Evolutionary conservation across 805 yeast species (phyloP), one percentile per base, ranked within the genome.

Genomic region (Metschnikowia orientalis): DNA sequence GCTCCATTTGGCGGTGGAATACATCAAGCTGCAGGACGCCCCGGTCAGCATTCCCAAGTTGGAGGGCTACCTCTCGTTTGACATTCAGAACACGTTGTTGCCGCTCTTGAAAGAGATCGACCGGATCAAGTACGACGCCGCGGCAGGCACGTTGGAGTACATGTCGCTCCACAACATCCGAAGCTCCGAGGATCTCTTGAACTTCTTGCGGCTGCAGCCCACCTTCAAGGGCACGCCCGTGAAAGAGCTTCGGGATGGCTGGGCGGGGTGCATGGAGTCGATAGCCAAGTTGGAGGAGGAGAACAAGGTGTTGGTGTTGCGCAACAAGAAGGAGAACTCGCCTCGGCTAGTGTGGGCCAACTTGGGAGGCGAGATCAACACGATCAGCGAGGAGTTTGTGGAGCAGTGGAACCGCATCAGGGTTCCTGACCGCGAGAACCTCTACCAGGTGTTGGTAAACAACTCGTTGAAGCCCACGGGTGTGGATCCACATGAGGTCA

Each of bases 341-440:
- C 96, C 98, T n/a, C 68, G 95, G 43, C 75, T 81, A 38, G 84
- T 92, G 9, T 92, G 97, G 97, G 79, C 90, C 13, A 86, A 87
- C 48, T 57, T 65, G 28, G 95, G 94, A 18, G 84, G 88, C 8
- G 78, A 81, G 25, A 61, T 82, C 41, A 79, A 77, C 16, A 60
- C 69, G 7, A 75, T 90, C 19, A 95, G 88, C 44, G 79, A 77
- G 9, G 95, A 86, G 46, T 92, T 89, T 56, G 80, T 79, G 25
- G 71, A 67, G 26, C 75, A 82, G 73, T 92, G 98, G 98, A 71
- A 72, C 37, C 63, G 65, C 22, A 81, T 86, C 11, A 79, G 78
- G 48, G 70, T 90, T 19, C 98, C 98, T 3, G 80, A 81, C 18
- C 77, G 80, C 18, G 81, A 83, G 32, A 94, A 81, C 35, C 67